Percentiles rank a stretch among this genome's conserved stretches.
phyloP scores from a whole-genome alignment of 352 stramenopile species.

The Phytophthora sp. region DNA sequence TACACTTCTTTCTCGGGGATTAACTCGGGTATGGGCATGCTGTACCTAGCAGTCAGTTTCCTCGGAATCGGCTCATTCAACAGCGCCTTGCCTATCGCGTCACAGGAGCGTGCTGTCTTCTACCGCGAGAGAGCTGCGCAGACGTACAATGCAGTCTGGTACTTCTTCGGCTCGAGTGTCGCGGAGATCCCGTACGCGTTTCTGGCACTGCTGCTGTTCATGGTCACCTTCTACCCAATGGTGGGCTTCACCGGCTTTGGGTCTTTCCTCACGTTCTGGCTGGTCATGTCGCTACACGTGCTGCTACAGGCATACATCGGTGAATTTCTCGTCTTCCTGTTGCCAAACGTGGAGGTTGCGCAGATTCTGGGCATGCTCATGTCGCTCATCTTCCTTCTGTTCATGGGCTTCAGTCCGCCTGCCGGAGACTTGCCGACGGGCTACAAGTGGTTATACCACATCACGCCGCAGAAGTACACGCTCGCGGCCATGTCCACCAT shows the following conservation, averaged over 20 bases:
- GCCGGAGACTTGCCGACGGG: slow-evolving; percentile 17
- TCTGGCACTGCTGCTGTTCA: slow-evolving; percentile 17
- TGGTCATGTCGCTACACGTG: slow-evolving; percentile 24
- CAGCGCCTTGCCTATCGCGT: slow-evolving; percentile 65
- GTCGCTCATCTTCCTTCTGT: slow-evolving; percentile 23
- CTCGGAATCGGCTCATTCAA: slow-evolving; percentile 72
- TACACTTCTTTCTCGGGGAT: slow-evolving; percentile 34
- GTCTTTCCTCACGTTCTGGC: slow-evolving; percentile 28
- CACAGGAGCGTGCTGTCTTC: slow-evolving; percentile 81
- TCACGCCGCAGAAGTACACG: no score
- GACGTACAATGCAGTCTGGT: slow-evolving; percentile 49
- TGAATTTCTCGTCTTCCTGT: slow-evolving; percentile 34
- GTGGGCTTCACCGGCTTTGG: slow-evolving; percentile 33
- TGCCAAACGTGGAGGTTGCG: slow-evolving; percentile 49
- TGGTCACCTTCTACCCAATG: slow-evolving; percentile 25
- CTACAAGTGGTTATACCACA: slow-evolving; percentile 29
- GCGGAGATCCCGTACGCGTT: slow-evolving; percentile 60
- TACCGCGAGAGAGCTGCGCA: slow-evolving; percentile 84
- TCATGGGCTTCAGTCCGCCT: slow-evolving; percentile 30
- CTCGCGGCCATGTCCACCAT: no score
- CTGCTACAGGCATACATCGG: slow-evolving; percentile 29
- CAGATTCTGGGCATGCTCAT: slow-evolving; percentile 42
- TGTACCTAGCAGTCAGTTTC: slow-evolving; percentile 79
- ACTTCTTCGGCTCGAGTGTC: slow-evolving; percentile 24
- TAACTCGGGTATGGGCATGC: slow-evolving; percentile 48